These are phyloP conservation scores for Lathyrus aphaca DNA, from an alignment of 306 rosid genomes.

Conservation along the genomic window DNA sequence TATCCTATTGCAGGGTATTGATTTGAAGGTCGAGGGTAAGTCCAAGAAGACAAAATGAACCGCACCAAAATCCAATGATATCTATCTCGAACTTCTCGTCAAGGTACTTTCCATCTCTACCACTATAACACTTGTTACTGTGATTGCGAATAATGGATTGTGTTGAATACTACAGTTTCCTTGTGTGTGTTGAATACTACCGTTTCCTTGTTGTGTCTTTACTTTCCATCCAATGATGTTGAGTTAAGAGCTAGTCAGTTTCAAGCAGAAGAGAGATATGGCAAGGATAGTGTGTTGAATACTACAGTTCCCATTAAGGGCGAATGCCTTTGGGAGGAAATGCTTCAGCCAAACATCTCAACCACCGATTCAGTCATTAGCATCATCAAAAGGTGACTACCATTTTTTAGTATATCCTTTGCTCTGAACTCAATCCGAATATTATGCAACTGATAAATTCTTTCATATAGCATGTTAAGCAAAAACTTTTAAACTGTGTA, in stretches of 20 bases:
- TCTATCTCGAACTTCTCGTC: too few species aligned
- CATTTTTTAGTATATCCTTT: conserved; percentile 7
- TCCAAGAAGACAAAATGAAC: too few species aligned
- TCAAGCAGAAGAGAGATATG: conserved; percentile 43
- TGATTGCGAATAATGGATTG: too few species aligned
- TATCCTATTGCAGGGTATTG: too few species aligned
- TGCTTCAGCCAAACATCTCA: conserved; percentile 70
- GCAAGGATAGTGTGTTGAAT: conserved; percentile 38
- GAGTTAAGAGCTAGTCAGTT: conserved; percentile 40
- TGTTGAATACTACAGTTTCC: too few species aligned
- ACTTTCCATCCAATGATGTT: conserved; percentile 31
- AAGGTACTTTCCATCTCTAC: too few species aligned
- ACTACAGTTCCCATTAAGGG: conserved; percentile 44
- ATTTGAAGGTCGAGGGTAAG: too few species aligned
- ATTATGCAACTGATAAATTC: not conserved
- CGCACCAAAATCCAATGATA: too few species aligned
- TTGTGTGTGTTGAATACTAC: too few species aligned
- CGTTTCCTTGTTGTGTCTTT: too few species aligned
- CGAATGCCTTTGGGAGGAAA: conserved; percentile 80
- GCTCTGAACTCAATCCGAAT: conserved; percentile 2
- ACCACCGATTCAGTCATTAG: conserved; percentile 61
- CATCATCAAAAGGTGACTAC: conserved; percentile 70
- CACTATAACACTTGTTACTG: too few species aligned
- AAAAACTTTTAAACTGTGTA: conserved; percentile 8
- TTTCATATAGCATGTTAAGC: conserved; percentile 7